Evolutionary conservation across 305 asterid genomes (phyloP), one percentile per base, ranked within the genome.

Genomic region (Rubia tinctorum): DNA sequence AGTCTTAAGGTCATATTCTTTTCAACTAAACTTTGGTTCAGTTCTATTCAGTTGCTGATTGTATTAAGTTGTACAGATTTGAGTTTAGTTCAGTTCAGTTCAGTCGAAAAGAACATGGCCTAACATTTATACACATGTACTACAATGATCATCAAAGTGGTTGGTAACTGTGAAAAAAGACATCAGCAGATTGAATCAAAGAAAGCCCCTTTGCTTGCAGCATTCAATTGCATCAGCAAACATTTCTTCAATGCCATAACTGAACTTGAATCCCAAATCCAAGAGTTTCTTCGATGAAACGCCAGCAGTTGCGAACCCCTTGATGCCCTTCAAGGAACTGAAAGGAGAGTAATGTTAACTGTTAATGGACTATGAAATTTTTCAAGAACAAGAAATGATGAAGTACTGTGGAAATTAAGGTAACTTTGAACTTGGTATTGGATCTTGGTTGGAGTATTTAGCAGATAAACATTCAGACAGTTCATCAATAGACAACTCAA

Each of bases 141-240:
- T 49, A 13, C n/a, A 49, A 49, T 49, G 55, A 13, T 49, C 55
- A 49, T 49, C 55, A 0, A 49, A 49, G n/a, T 14, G 55, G 2
- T 30, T 30, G 34, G 34, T 1, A 3, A 30, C 1, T 1, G 5
- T 1, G 13, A 7, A 44, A 7, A 12, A 44, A 44, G 49, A 44
- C 13, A 44, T 0, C 39, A 1, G 34, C 15, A 34, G 39, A 42
- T 40, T 1, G 65, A 73, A 71, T 79, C 77, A 78, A 34, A 83
- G 77, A 23, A 81, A 34, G 8, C 86, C 81, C 66, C 72, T 81
- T 13, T 78, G 69, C 60, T 77, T 83, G 73, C 89, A 83, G 60
- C 82, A 67, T 23, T 65, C 73, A 58, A 83, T 83, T 10, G 89
- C 87, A 66, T 79, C 86, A 74, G 81, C 86, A 55, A 55, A 86